Evolutionary conservation across 306 rosid genomes (phyloP).

Genomic region (Sesbania bispinosa): DNA sequence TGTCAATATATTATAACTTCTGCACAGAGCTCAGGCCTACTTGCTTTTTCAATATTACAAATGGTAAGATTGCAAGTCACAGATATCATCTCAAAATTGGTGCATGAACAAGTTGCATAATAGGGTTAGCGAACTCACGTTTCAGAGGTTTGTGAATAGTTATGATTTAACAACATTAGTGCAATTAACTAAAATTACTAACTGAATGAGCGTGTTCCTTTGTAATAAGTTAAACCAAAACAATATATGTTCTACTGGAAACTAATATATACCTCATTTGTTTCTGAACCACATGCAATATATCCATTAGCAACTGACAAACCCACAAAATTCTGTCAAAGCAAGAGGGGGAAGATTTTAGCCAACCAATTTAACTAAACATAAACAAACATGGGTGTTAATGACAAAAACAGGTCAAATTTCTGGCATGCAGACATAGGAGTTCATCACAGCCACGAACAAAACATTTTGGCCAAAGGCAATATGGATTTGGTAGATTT

Average conservation of each 20-base stretch:
- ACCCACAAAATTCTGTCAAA: constrained; percentile 91
- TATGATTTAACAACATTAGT: not conserved
- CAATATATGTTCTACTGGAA: not conserved
- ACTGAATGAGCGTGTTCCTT: not conserved
- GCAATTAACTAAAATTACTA: constrained; percentile 9
- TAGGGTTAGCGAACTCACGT: not conserved
- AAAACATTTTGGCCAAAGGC: not conserved
- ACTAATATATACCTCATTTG: constrained; percentile 72
- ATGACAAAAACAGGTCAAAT: constrained; percentile 16
- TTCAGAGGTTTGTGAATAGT: not conserved
- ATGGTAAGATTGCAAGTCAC: not conserved
- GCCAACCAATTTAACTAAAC: constrained; percentile 20
- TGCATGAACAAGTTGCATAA: not conserved
- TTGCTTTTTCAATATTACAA: not conserved
- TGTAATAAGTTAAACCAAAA: not conserved
- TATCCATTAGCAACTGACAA: constrained; percentile 80
- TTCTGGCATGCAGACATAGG: not conserved
- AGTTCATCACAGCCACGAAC: constrained; percentile 8
- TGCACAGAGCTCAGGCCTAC: not conserved
- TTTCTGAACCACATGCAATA: constrained; percentile 95
- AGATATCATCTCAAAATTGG: not conserved
- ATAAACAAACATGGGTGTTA: constrained; percentile 8
- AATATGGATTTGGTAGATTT: constrained; percentile 14
- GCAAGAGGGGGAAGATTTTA: constrained; percentile 34
- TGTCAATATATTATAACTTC: no score